A percentile compares a stretch with the other conserved stretches of the same genome.
These are phyloP conservation scores for Syncephalastrum contaminatum DNA, from an alignment of 371 early-diverging fungal genomes.

Conservation along the genomic window DNA sequence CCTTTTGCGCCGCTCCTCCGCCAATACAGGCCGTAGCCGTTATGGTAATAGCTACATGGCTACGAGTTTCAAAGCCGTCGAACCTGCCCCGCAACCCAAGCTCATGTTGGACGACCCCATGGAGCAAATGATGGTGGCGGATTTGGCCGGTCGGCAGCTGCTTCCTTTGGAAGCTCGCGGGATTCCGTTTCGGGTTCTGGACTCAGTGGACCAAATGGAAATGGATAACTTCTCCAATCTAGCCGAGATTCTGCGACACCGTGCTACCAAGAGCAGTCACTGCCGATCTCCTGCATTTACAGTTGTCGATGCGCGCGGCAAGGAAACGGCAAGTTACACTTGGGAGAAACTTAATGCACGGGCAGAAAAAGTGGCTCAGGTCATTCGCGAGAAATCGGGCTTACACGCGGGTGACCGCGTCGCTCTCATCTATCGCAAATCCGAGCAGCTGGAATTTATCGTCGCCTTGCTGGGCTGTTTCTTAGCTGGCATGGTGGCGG, in stretches of 20 bases:
- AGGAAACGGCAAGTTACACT: constrained; percentile 61
- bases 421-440: constrained; percentile 78
- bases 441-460: constrained; percentile 78
- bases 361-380: constrained; percentile 69
- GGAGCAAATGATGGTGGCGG: constrained; percentile 29
- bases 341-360: constrained; percentile 75
- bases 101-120: constrained; percentile 25
- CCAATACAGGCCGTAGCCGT: constrained; percentile 29
- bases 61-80: constrained; percentile 42
- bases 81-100: constrained; percentile 38
- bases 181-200: constrained; percentile 23
- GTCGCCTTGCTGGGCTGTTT: constrained; percentile 80
- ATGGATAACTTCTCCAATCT: constrained; percentile 52
- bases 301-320: constrained; percentile 74
- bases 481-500: constrained; percentile 79
- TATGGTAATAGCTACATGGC: constrained; percentile 46
- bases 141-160: constrained; percentile 46
- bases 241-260: constrained; percentile 56
- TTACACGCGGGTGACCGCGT: constrained; percentile 65
- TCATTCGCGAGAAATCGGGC: constrained; percentile 59
- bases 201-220: constrained; percentile 23
- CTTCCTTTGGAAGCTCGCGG: constrained; percentile 34
- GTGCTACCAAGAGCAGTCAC: constrained; percentile 48
- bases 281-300: constrained; percentile 58
- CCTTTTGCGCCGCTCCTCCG: constrained; percentile 11